Percentiles rank a stretch among this genome's conserved stretches.
These are phyloP conservation scores for Pigoraptor vietnamica DNA, from an alignment of 78 protist genomes.

Conservation along the genomic window DNA sequence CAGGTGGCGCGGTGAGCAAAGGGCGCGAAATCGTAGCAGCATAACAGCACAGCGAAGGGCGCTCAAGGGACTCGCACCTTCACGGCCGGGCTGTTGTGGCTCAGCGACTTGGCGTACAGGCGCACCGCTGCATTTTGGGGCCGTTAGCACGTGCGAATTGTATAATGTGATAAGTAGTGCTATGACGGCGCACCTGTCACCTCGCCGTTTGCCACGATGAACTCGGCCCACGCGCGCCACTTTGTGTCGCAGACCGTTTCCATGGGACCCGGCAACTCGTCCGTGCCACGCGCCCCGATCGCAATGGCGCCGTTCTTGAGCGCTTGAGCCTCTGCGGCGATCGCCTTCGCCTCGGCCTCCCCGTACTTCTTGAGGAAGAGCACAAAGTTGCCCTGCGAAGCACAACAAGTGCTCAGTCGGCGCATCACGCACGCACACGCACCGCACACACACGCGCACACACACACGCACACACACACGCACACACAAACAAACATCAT, in stretches of 20 bases:
- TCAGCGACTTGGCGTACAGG: not conserved
- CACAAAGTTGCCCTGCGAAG: not conserved
- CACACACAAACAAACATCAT: not conserved
- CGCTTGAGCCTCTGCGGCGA: not conserved
- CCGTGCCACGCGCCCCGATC: not conserved
- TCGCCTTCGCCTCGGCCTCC: not conserved
- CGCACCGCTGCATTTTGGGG: not conserved
- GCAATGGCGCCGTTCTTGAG: not conserved
- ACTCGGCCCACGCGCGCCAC: not conserved
- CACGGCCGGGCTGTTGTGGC: not conserved
- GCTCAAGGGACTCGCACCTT: not conserved
- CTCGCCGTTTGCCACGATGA: not conserved
- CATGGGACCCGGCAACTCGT: not conserved
- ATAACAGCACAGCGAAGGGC: not conserved
- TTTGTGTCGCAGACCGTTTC: not conserved
- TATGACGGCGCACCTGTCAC: not conserved
- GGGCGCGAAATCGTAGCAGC: not conserved
- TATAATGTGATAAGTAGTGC: too few relatives aligned
- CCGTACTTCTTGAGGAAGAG: not conserved
- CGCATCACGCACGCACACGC: not conserved
- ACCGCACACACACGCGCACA: not conserved
- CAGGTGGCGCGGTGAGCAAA: too few relatives aligned
- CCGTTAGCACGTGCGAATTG: too few relatives aligned
- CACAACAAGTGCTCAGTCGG: not conserved
- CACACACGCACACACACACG: not conserved